Evolutionary conservation across 495 filamentous ascomycete genomes (phyloP).

Genomic region (Penicillium cinerascens): DNA sequence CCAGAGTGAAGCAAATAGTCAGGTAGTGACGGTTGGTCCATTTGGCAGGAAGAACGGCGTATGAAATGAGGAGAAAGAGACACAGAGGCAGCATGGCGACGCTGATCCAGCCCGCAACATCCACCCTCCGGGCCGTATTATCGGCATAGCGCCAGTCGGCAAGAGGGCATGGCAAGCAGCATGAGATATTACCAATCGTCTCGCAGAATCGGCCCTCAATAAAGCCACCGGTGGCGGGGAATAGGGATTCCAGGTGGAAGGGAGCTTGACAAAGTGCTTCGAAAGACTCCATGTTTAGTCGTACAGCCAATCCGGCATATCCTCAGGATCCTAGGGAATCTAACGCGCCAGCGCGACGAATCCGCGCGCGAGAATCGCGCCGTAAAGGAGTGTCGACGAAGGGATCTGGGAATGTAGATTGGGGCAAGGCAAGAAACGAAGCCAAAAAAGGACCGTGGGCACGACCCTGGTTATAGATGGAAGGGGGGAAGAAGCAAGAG

Average conservation of each 20-base stretch:
- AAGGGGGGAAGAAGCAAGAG: not conserved
- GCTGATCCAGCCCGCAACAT: constrained; percentile 72
- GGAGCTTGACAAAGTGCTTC: constrained; percentile 59
- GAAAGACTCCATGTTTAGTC: constrained; percentile 25
- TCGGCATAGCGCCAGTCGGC: constrained; percentile 82
- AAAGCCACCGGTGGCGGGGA: constrained; percentile 59
- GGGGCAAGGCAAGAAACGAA: constrained; percentile 4
- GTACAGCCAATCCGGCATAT: constrained; percentile 16
- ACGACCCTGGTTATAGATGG: constrained; percentile 9
- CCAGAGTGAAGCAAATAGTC: constrained; percentile 77
- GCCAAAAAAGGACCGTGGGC: not conserved
- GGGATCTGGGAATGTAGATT: not conserved
- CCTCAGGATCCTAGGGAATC: constrained; percentile 6
- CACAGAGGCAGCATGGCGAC: constrained; percentile 68
- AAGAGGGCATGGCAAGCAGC: constrained; percentile 89
- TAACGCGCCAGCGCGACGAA: constrained; percentile 30
- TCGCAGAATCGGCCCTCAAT: constrained; percentile 63
- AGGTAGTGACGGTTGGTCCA: constrained; percentile 90
- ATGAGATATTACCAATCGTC: constrained; percentile 48
- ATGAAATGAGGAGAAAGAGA: constrained; percentile 77
- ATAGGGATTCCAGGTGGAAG: constrained; percentile 59
- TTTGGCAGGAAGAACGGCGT: constrained; percentile 77
- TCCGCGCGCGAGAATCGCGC: constrained; percentile 8
- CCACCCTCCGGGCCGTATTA: constrained; percentile 60
- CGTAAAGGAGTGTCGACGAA: constrained; percentile 7